phyloP scores from a whole-genome alignment of 2,329 filamentous ascomycete genomes.

The Sphaceloma murrayae region DNA sequence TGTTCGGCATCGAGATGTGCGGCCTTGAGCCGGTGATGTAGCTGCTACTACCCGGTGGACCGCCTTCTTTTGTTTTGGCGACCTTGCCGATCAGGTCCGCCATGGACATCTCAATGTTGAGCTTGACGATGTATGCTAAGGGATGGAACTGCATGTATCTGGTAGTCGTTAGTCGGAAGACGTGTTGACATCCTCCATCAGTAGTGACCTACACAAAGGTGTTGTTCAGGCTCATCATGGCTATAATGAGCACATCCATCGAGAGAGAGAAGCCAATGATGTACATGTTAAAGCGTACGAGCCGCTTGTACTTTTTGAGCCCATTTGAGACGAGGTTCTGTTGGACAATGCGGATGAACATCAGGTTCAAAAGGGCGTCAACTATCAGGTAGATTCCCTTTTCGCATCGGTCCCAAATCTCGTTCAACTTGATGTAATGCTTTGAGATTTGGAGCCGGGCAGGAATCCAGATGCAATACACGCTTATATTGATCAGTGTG shows the following conservation, averaged over 20 bases:
- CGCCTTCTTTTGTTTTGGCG: conserved; percentile 20
- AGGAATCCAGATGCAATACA: conserved; percentile 32
- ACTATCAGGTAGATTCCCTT: conserved; percentile 32
- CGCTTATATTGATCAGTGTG: conserved; percentile 28
- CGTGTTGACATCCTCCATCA: neutral
- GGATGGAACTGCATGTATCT: conserved; percentile 44
- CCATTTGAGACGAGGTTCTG: conserved; percentile 40
- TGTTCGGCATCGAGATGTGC: neutral
- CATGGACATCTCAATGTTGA: conserved; percentile 46
- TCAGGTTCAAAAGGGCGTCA: conserved; percentile 32
- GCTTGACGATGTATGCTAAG: conserved; percentile 41
- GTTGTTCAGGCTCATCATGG: conserved; percentile 39
- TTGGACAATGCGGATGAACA: conserved; percentile 37
- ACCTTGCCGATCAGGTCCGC: conserved; percentile 41
- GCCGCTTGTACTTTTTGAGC: conserved; percentile 42
- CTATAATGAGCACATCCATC: conserved; percentile 43
- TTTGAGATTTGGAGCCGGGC: conserved; percentile 29
- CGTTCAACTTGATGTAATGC: conserved; percentile 29
- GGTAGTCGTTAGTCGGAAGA: neutral
- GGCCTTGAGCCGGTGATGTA: conserved; percentile 3
- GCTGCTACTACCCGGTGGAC: conserved; percentile 6
- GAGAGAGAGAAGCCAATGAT: conserved; percentile 42
- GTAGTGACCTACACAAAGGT: conserved; percentile 33
- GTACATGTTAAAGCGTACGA: conserved; percentile 43
- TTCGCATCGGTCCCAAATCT: conserved; percentile 33